Percentiles rank a stretch among this genome's conserved stretches.
Conservation (phyloP, 2,329 filamentous ascomycete genomes). For the Byssothecium circinans region DNA sequence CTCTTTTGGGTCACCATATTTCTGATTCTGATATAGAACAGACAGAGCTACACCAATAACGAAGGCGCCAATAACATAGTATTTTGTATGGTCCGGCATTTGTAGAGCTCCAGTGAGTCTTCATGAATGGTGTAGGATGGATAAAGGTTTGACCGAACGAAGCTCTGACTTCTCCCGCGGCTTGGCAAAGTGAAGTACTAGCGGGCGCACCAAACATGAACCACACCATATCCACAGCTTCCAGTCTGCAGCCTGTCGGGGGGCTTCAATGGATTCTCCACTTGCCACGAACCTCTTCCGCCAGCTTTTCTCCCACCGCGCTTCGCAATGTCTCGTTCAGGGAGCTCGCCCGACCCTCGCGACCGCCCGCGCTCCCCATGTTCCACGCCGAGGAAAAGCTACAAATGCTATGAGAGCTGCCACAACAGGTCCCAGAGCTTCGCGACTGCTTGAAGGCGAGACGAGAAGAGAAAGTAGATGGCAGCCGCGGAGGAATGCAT, state of each 20-base stretch:
- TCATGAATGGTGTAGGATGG: conserved; percentile 11
- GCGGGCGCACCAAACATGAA: conserved; percentile 7
- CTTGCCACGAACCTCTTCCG: conserved; percentile 77
- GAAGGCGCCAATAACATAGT: conserved; percentile 72
- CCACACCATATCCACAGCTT: conserved; percentile 6
- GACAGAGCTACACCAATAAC: conserved; percentile 75
- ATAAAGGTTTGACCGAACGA: conserved; percentile 15
- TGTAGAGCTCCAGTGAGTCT: background rate
- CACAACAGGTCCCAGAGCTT: background rate
- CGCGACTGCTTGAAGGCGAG: conserved; percentile 30
- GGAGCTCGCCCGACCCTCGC: conserved; percentile 43
- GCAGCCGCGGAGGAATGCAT: conserved; percentile 79
- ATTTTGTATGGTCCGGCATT: conserved; percentile 47
- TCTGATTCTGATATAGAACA: conserved; percentile 14
- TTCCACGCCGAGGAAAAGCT: conserved; percentile 35
- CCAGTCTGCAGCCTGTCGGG: conserved; percentile 7
- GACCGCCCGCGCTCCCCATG: conserved; percentile 36
- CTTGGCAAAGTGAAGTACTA: conserved; percentile 37
- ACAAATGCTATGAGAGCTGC: conserved; percentile 20
- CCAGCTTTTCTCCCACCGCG: conserved; percentile 77
- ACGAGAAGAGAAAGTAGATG: conserved; percentile 69
- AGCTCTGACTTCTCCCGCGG: conserved; percentile 21
- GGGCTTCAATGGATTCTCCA: conserved; percentile 73
- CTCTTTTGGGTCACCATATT: conserved; percentile 26
- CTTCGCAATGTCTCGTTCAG: conserved; percentile 56